Conservation (phyloP, 768 basidiomycete genomes). For the Sistotremastrum niveocremeum region DNA sequence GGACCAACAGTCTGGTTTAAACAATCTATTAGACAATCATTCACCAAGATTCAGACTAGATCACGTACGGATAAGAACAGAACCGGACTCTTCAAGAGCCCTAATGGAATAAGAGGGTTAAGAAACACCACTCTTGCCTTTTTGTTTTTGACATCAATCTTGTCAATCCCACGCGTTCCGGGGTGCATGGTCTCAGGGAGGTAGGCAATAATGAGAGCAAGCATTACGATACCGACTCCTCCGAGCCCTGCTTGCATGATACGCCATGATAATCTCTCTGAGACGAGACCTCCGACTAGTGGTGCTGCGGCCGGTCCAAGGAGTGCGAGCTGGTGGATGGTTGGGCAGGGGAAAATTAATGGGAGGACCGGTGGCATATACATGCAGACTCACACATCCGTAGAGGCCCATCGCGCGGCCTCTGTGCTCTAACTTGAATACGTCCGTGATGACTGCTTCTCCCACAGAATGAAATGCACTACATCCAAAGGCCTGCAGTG, state of each 20-base stretch:
- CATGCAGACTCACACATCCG: not conserved
- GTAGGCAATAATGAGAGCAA: constrained; percentile 26
- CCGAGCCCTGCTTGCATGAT: constrained; percentile 37
- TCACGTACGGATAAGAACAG: constrained; percentile 36
- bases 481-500: constrained; percentile 53
- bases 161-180: constrained; percentile 40
- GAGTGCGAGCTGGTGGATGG: constrained; percentile 28
- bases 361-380: too few relatives aligned
- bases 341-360: too few relatives aligned
- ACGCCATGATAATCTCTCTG: constrained; percentile 57
- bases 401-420: constrained; percentile 8
- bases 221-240: constrained; percentile 23
- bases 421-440: constrained; percentile 50
- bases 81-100: constrained; percentile 45
- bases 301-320: constrained; percentile 53
- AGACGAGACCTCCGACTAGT: constrained; percentile 37
- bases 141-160: constrained; percentile 10
- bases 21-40: constrained; percentile 9
- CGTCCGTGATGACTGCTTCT: constrained; percentile 41
- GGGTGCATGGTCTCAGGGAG: constrained; percentile 62
- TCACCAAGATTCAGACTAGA: not conserved
- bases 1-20: constrained; percentile 29
- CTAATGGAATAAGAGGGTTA: constrained; percentile 44
- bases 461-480: constrained; percentile 42
- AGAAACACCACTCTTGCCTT: constrained; percentile 24